Conservation (phyloP, 495 filamentous ascomycete genomes). For the Aspergillus sclerotioniger region DNA sequence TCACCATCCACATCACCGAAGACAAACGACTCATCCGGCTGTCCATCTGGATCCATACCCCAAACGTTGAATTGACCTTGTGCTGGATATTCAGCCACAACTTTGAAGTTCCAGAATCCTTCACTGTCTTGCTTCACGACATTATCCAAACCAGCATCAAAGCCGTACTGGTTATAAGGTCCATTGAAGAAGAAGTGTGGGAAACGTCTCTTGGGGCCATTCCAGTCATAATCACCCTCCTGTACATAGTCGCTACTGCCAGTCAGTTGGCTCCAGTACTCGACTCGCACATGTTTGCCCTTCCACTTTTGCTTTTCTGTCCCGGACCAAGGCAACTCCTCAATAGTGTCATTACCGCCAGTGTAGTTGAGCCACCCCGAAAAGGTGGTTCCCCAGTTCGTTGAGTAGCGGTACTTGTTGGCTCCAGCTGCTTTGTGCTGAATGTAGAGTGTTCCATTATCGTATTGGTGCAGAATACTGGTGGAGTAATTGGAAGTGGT, state of each 20-base stretch:
- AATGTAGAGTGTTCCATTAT: constrained; percentile 46
- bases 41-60: constrained; percentile 65
- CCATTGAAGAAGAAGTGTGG: constrained; percentile 68
- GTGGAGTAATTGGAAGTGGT: constrained; percentile 57
- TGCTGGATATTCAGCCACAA: constrained; percentile 65
- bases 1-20: constrained; percentile 63
- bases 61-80: constrained; percentile 65
- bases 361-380: constrained; percentile 58
- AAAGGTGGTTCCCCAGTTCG: constrained; percentile 60
- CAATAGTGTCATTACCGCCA: constrained; percentile 46
- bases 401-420: constrained; percentile 62
- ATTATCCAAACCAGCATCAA: constrained; percentile 61
- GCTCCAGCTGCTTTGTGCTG: constrained; percentile 63
- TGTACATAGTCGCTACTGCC: constrained; percentile 66
- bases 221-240: constrained; percentile 55
- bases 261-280: constrained; percentile 65
- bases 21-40: constrained; percentile 58
- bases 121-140: constrained; percentile 51
- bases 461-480: constrained; percentile 42
- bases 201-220: constrained; percentile 46
- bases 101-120: constrained; percentile 59
- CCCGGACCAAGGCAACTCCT: constrained; percentile 56
- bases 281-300: constrained; percentile 63
- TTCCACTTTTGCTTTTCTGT: constrained; percentile 61
- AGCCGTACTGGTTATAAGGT: constrained; percentile 66